Conservation (phyloP, 345 rosid species). For the Citrus cavaleriei region DNA sequence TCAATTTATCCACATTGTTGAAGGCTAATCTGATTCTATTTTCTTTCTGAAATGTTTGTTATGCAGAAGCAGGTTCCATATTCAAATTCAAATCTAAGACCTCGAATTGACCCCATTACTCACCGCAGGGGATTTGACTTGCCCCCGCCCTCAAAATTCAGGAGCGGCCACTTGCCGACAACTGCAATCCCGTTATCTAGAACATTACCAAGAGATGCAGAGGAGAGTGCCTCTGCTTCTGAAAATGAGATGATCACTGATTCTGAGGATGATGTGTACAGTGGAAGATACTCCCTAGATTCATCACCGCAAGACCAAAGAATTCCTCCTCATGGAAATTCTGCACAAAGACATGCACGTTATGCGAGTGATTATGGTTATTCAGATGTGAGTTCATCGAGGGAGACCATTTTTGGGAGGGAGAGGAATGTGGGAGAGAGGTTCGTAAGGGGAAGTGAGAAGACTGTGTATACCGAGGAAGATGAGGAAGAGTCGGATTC, state of each 20-base stretch:
- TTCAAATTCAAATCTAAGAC: constrained; percentile 33
- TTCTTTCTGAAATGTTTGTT: not conserved
- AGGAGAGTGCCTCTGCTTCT: constrained; percentile 48
- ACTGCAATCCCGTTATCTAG: constrained; percentile 47
- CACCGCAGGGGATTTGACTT: constrained; percentile 37
- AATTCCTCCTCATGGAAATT: constrained; percentile 31
- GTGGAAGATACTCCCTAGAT: constrained; percentile 52
- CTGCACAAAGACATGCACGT: constrained; percentile 27
- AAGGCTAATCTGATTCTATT: not conserved
- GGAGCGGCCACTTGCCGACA: constrained; percentile 56
- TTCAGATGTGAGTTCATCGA: constrained; percentile 85
- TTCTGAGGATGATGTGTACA: constrained; percentile 59
- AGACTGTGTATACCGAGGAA: constrained; percentile 49
- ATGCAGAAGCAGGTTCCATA: constrained; percentile 35
- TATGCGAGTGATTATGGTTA: constrained; percentile 45
- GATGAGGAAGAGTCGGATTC: constrained; percentile 83
- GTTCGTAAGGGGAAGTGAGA: constrained; percentile 28
- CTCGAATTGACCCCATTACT: constrained; percentile 33
- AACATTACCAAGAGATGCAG: constrained; percentile 28
- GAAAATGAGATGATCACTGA: constrained; percentile 59
- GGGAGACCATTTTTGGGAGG: constrained; percentile 55
- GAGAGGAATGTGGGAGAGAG: constrained; percentile 29
- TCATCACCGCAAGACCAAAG: constrained; percentile 66
- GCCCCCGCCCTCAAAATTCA: constrained; percentile 57
- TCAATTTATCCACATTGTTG: not conserved